Percentiles rank a stretch among this genome's conserved stretches.
phyloP scores from a whole-genome alignment of 495 filamentous ascomycete species.

The Lichina pygmaea region DNA sequence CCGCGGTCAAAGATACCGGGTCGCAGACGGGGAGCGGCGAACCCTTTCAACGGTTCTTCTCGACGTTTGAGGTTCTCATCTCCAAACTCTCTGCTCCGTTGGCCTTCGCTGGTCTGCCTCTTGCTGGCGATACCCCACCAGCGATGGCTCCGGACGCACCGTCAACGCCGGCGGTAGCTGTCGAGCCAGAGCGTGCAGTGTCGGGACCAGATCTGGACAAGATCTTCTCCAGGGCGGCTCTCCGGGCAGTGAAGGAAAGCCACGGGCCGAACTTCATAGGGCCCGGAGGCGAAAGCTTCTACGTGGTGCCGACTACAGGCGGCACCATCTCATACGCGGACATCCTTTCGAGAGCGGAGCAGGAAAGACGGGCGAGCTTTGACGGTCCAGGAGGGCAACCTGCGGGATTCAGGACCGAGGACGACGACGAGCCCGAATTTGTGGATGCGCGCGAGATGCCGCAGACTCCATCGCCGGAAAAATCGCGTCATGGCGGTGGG shows the following conservation, averaged over 20 bases:
- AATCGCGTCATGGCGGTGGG: neutral
- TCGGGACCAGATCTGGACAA: slow-evolving; percentile 47
- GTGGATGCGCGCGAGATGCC: slow-evolving; percentile 64
- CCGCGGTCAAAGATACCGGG: slow-evolving; percentile 1
- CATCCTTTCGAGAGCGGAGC: slow-evolving; percentile 48
- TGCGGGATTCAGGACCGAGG: slow-evolving; percentile 11
- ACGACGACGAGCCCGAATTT: slow-evolving; percentile 35
- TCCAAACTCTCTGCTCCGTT: slow-evolving; percentile 66
- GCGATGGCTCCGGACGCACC: slow-evolving; percentile 15
- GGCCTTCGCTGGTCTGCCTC: slow-evolving; percentile 72
- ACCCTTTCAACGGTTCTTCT: slow-evolving; percentile 71
- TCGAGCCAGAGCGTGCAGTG: slow-evolving; percentile 13
- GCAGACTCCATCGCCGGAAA: slow-evolving; percentile 14
- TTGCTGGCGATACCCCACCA: slow-evolving; percentile 24
- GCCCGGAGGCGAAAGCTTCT: slow-evolving; percentile 53
- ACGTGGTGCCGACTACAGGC: slow-evolving; percentile 76
- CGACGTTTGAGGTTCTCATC: slow-evolving; percentile 59
- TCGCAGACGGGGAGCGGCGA: slow-evolving; percentile 28
- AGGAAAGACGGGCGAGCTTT: slow-evolving; percentile 22
- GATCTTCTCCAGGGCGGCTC: slow-evolving; percentile 54
- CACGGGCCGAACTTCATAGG: slow-evolving; percentile 8
- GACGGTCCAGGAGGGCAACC: slow-evolving; percentile 10
- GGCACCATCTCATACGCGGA: slow-evolving; percentile 74
- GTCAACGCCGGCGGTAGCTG: slow-evolving; percentile 10
- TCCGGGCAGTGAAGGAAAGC: slow-evolving; percentile 36